Base-by-base conservation (phyloP, 441 rosid species). In the Pelargonium exstipulatum region DNA sequence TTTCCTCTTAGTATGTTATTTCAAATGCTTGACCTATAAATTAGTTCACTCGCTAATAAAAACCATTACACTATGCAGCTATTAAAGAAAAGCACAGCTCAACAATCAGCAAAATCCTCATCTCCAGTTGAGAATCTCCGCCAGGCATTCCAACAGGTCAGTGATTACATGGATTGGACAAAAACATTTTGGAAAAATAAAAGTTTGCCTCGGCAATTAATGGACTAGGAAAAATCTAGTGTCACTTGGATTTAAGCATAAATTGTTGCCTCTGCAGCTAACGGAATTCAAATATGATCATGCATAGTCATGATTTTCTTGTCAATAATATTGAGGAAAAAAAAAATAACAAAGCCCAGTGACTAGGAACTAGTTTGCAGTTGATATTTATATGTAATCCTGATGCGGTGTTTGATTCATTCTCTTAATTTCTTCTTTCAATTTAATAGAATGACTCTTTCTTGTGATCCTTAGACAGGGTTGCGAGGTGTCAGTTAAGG, bases 401-500 rank as follows among this genome's bases (percentile, higher is more conserved):
- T 14, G 26, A 10, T 24, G 16, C 4, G n/a, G n/a, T 48, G 53
- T 48, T 12, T 3, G 53, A 48, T 48, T 2, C 14, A 48, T 26
- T 26, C 53, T 9, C 53, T 3, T 48, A 48, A 48, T 3, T 48
- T 48, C n/a, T 48, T 48, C n/a, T 48, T 48, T 10, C 24, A 3
- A 13, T 74, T 40, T 66, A 46, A 66, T 63, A 46, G 48, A 76
- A 45, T 64, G 69, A 67, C 73, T 70, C 57, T 71, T 40, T 48
- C 35, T 48, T 72, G 29, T 71, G 72, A 74, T 77, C 48, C 68
- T 74, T 80, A 74, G 83, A 71, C 78, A 83, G 87, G 84, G 84
- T 24, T 78, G 80, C 72, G 77, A 77, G 55, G 79, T 81, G 78
- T 79, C 87, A 17, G 68, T 78, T 67, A 79, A 83, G 83, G 84